These are phyloP conservation scores for Fibroporia radiculosa DNA, from an alignment of 768 basidiomycete species.

Conservation along the genomic window DNA sequence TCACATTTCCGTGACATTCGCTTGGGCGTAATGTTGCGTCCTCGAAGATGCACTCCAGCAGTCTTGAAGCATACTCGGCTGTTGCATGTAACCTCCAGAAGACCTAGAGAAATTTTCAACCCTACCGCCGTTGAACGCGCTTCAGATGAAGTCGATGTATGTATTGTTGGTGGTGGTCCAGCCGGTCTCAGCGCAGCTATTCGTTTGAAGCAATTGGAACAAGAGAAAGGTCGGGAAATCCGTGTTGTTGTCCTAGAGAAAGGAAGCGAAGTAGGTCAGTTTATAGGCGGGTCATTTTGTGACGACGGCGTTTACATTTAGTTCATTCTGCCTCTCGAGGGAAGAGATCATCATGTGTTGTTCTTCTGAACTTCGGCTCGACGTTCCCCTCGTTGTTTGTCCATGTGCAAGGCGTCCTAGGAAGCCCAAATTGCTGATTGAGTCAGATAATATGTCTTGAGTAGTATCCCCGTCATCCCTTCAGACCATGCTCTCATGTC, in stretches of 20 bases:
- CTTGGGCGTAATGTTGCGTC: background rate
- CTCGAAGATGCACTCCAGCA: no score
- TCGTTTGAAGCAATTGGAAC: slow-evolving; percentile 85
- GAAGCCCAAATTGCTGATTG: no score
- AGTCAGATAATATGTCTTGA: no score
- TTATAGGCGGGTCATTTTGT: no score
- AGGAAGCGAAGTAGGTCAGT: slow-evolving; percentile 84
- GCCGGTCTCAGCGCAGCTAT: slow-evolving; percentile 97
- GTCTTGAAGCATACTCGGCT: slow-evolving; percentile 2
- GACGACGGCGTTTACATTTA: no score
- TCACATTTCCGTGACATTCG: background rate
- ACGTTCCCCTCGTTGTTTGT: no score
- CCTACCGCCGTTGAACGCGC: slow-evolving; percentile 65
- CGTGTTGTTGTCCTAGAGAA: slow-evolving; percentile 95
- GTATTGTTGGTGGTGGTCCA: slow-evolving; percentile 94
- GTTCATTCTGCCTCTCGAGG: no score
- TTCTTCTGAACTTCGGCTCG: no score
- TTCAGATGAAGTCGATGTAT: slow-evolving; percentile 92
- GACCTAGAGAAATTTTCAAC: slow-evolving; percentile 37
- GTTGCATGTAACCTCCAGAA: slow-evolving; percentile 20
- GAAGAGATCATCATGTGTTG: no score
- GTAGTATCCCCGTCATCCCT: no score
- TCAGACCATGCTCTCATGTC: no score
- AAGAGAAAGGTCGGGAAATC: slow-evolving; percentile 69
- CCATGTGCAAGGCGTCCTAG: no score